phyloP scores from a whole-genome alignment of 441 rosid genomes.

The Aquilaria agallochum region DNA sequence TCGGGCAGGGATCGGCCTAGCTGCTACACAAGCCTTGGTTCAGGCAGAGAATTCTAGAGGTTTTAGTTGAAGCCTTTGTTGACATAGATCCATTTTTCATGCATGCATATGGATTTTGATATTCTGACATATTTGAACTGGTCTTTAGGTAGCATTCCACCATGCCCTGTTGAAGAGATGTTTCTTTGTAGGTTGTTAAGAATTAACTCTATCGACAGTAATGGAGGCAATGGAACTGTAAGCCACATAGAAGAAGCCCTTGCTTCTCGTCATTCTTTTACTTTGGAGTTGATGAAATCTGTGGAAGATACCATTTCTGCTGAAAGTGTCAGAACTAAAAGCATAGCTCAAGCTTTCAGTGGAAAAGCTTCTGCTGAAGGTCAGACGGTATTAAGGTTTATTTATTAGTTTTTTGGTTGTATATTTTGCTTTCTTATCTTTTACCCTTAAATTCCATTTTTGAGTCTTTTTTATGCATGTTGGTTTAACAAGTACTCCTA shows the following conservation, averaged over 20 bases:
- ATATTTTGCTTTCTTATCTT: constrained; percentile 14
- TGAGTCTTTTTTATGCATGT: constrained; percentile 14
- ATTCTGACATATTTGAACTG: constrained; percentile 16
- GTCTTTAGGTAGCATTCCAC: constrained; percentile 63
- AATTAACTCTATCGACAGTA: constrained; percentile 44
- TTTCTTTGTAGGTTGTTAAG: constrained; percentile 85
- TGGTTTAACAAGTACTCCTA: constrained; percentile 17
- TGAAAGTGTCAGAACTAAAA: constrained; percentile 60
- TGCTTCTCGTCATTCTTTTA: constrained; percentile 54
- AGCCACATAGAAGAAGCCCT: constrained; percentile 64
- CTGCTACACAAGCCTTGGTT: constrained; percentile 42
- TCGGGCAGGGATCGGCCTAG: constrained; percentile 60
- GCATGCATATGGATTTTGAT: constrained; percentile 5
- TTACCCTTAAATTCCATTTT: constrained; percentile 9
- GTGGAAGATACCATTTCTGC: constrained; percentile 61
- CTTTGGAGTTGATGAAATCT: constrained; percentile 63
- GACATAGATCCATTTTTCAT: constrained; percentile 8
- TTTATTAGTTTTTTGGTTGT: constrained; percentile 18
- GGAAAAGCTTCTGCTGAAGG: constrained; percentile 63
- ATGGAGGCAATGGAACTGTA: constrained; percentile 34
- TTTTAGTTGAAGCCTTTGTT: constrained; percentile 18
- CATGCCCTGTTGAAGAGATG: constrained; percentile 71
- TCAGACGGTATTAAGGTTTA: constrained; percentile 32
- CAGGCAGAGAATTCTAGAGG: constrained; percentile 47
- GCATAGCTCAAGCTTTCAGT: constrained; percentile 41